These are phyloP conservation scores for Xylaria sp. DNA, from an alignment of 2,329 filamentous ascomycete genomes.

Conservation along the genomic window DNA sequence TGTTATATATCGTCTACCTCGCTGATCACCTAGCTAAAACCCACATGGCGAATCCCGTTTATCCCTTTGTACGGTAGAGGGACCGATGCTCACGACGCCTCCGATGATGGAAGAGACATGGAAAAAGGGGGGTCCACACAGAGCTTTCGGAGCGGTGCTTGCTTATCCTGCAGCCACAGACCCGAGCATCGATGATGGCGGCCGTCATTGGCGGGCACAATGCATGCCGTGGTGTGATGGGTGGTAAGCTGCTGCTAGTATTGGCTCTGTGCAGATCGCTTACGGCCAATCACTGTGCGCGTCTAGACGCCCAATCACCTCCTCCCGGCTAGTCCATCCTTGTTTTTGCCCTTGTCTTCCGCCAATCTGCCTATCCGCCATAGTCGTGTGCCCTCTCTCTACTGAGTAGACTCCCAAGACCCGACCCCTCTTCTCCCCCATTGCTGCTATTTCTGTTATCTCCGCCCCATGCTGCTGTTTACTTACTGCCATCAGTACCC, in stretches of 20 bases:
- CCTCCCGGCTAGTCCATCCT: constrained; percentile 48
- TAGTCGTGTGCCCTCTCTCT: not conserved
- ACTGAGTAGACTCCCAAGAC: constrained; percentile 16
- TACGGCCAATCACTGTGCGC: constrained; percentile 49
- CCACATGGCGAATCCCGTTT: constrained; percentile 27
- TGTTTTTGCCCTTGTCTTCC: constrained; percentile 33
- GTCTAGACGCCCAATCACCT: constrained; percentile 55
- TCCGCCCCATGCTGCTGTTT: constrained; percentile 31
- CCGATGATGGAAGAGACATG: constrained; percentile 16
- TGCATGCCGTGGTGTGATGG: constrained; percentile 48
- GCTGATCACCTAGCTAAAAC: constrained; percentile 11
- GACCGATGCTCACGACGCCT: not conserved
- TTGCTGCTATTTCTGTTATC: constrained; percentile 37
- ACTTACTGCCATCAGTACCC: constrained; percentile 13
- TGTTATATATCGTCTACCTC: constrained; percentile 24
- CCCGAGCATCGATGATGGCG: constrained; percentile 34
- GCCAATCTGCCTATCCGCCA: constrained; percentile 28
- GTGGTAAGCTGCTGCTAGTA: constrained; percentile 47
- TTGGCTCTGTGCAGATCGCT: constrained; percentile 46
- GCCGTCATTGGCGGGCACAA: constrained; percentile 41
- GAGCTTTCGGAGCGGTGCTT: constrained; percentile 29
- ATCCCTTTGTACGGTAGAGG: constrained; percentile 4
- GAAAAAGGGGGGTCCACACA: constrained; percentile 9
- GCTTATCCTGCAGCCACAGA: constrained; percentile 41
- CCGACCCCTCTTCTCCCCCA: constrained; percentile 6